Evolutionary conservation across 805 yeast genomes (phyloP).

Genomic region (Torulaspora gathmanii): DNA sequence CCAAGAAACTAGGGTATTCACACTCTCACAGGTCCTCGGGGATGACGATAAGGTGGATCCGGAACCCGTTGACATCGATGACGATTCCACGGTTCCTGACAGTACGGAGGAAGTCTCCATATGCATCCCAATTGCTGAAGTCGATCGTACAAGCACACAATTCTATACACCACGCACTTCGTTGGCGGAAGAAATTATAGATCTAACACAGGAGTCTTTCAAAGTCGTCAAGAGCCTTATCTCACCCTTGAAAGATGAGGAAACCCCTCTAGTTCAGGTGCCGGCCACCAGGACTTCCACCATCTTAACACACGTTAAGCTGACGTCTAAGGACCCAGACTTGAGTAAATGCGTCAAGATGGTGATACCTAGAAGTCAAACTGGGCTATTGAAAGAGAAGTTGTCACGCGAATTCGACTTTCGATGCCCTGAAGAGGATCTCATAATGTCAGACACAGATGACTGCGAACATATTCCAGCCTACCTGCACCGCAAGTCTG

Average conservation of each 20-base stretch:
- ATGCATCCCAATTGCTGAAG: constrained; percentile 12
- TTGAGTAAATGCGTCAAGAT: neutral
- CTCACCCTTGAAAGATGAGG: constrained; percentile 28
- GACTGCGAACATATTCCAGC: constrained; percentile 3
- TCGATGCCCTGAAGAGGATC: neutral
- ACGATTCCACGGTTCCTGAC: constrained; percentile 12
- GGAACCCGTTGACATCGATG: constrained; percentile 5
- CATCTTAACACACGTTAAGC: neutral
- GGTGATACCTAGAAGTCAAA: neutral
- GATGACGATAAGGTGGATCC: constrained; percentile 11
- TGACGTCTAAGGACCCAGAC: neutral
- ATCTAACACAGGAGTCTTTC: constrained; percentile 31
- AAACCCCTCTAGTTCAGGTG: constrained; percentile 22
- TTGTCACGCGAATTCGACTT: constrained; percentile 1
- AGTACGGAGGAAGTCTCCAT: constrained; percentile 13
- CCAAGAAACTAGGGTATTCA: constrained; percentile 16
- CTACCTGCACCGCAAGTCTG: neutral
- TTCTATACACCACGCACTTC: constrained; percentile 8
- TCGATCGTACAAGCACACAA: constrained; percentile 3
- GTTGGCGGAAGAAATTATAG: constrained; percentile 18
- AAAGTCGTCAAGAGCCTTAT: constrained; percentile 28
- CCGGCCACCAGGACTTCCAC: constrained; percentile 34
- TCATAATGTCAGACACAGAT: constrained; percentile 11
- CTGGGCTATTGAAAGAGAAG: neutral
- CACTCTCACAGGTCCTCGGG: constrained; percentile 31